Percentiles rank a stretch among this genome's conserved stretches.
phyloP scores from a whole-genome alignment of 345 rosid genomes.

The Melaleuca alternifolia region DNA sequence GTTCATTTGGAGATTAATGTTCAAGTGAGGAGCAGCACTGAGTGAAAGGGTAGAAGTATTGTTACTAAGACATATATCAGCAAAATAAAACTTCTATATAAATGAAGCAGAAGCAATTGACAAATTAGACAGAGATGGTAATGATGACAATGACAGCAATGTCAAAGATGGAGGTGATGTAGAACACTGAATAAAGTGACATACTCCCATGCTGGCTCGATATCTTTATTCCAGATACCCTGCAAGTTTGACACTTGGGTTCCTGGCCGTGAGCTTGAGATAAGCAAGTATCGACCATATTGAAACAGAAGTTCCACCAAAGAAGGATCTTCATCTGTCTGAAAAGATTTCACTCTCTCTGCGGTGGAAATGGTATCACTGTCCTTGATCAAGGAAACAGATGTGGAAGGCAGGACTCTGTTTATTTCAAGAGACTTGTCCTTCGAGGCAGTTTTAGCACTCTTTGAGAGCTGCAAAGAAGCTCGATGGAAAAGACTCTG shows the following conservation, averaged over 20 bases:
- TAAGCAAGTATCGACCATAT: conserved; percentile 84
- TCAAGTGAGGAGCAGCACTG: conserved; percentile 90
- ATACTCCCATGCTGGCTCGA: conserved; percentile 89
- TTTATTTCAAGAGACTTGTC: neutral
- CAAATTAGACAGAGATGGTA: neutral
- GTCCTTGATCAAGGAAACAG: neutral
- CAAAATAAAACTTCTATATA: neutral
- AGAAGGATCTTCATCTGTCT: conserved; percentile 69
- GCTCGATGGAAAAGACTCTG: conserved; percentile 75
- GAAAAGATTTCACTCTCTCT: conserved; percentile 69
- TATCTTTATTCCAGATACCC: conserved; percentile 87
- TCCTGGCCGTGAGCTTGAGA: conserved; percentile 83
- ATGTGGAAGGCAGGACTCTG: neutral
- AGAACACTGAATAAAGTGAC: conserved; percentile 7
- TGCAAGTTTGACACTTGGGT: conserved; percentile 88
- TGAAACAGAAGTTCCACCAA: conserved; percentile 80
- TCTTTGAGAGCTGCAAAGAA: conserved; percentile 54
- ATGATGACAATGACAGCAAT: neutral
- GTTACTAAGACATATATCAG: neutral
- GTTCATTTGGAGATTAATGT: conserved; percentile 95
- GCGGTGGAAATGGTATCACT: conserved; percentile 44
- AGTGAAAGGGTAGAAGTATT: neutral
- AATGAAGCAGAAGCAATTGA: neutral
- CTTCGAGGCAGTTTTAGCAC: conserved; percentile 17
- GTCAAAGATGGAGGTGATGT: neutral